Base-by-base conservation (phyloP, 164 flowering plant species). In the Chimonanthus praecox region DNA sequence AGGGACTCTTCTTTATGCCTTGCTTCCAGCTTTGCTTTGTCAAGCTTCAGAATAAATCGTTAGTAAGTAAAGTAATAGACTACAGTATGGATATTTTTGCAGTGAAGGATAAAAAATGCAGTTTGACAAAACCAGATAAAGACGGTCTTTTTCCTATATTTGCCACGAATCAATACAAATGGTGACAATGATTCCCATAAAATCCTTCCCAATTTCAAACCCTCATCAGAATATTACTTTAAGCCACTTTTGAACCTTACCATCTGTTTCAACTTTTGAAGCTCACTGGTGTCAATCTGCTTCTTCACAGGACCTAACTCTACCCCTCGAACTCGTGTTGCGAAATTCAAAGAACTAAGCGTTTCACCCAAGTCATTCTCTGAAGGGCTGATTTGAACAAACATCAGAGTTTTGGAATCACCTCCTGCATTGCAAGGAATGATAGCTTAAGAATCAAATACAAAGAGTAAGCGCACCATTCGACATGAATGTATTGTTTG, bases 361-460 rank as follows among this genome's bases (percentile, higher is more conserved):
- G 98, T 91, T 85, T 91, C 97, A 70, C 97, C 88, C 68, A 85
- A 51, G 70, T 91, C 97, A 67, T 85, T 74, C 50, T 91, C 97
- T 9, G 91, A 87, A 50, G 98, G 98, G 72, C 98, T 93, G 43
- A 93, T 93, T 82, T 93, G 98, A 58, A 93, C 97, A 82, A 93
- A 87, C 98, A 93, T 93, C 61, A 93, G 73, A 49, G 94, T 90
- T 72, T 93, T 93, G 45, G 97, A 87, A 74, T 93, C 90, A 49
- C 97, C 98, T 21, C 98, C 98, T 92, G 85, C 78, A 82, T 68
- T 15, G 47, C 74, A 72, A 50, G 48, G 47, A 64, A 47, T 44
- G 66, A 6, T 48, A 50, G 60, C 21, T 50, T 46, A 69, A 69
- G 61, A 21, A 33, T 50, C 45, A 6, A 21, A 20, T 49, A 7